phyloP scores from a whole-genome alignment of 345 rosid genomes.

The Hevea brasiliensis region DNA sequence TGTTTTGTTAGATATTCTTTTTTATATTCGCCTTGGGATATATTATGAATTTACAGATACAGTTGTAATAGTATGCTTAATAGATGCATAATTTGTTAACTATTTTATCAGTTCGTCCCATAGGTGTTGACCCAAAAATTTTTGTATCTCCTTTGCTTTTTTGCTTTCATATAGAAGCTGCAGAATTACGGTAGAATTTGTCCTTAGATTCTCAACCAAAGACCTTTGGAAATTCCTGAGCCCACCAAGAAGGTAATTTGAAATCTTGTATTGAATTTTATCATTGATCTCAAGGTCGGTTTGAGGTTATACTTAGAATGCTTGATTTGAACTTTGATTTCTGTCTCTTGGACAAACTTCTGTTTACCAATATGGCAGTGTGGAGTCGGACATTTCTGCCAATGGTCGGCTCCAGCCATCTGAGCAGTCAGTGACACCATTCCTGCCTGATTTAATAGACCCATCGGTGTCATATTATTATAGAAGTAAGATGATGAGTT shows the following conservation, averaged over 20 bases:
- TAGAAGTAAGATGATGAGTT: conserved; percentile 40
- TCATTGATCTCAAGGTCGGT: not conserved
- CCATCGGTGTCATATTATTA: conserved; percentile 62
- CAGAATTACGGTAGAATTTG: conserved; percentile 78
- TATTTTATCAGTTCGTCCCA: too few relatives aligned
- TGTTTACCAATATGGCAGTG: conserved; percentile 64
- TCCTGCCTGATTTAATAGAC: conserved; percentile 53
- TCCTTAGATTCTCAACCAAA: conserved; percentile 66
- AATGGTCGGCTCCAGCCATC: conserved; percentile 59
- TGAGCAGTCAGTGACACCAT: conserved; percentile 64
- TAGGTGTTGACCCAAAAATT: not conserved
- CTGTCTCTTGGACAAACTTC: conserved; percentile 37
- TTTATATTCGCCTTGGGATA: too few relatives aligned
- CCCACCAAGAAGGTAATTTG: conserved; percentile 61
- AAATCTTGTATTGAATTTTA: not conserved
- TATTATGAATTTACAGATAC: not conserved
- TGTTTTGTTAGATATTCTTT: not conserved
- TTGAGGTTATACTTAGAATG: not conserved
- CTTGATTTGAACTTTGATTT: not conserved
- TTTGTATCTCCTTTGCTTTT: conserved; percentile 50
- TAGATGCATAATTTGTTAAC: not conserved
- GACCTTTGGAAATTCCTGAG: conserved; percentile 64
- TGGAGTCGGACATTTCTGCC: conserved; percentile 39
- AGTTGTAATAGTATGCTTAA: not conserved
- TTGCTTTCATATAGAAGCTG: conserved; percentile 50